phyloP scores from a whole-genome alignment of 148 eudicot species.

The Heliosperma pusillum region DNA sequence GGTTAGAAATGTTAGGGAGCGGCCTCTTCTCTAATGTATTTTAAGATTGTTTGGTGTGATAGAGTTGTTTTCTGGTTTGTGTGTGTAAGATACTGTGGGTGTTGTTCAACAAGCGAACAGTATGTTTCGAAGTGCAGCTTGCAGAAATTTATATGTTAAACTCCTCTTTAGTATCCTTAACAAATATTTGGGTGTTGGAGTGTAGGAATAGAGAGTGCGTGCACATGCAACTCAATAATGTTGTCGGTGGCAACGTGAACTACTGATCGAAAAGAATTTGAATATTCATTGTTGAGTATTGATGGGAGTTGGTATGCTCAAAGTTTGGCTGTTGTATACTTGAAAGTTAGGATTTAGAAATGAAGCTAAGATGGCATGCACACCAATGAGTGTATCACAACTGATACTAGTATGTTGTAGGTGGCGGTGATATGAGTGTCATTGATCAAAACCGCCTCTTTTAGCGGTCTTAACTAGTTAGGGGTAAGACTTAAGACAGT shows the following conservation, averaged over 20 bases:
- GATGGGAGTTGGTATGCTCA: neutral
- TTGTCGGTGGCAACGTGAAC: neutral
- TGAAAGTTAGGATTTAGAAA: no score
- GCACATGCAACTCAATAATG: neutral
- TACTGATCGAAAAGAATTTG: neutral
- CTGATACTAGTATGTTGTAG: no score
- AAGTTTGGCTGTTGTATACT: no score
- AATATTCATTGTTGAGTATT: no score
- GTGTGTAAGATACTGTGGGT: neutral
- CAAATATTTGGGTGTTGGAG: neutral
- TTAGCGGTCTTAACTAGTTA: no score
- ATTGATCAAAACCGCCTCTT: no score
- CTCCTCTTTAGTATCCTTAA: neutral
- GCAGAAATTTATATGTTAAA: no score
- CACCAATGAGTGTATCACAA: no score
- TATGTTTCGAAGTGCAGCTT: no score
- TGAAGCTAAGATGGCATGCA: no score
- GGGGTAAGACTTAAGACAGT: neutral
- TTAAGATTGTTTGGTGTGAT: neutral
- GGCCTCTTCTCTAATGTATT: neutral
- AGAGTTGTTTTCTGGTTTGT: neutral
- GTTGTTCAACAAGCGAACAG: neutral
- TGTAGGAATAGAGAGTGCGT: neutral
- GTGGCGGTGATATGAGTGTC: no score
- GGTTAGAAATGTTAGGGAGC: neutral